Evolutionary conservation across 805 yeast genomes (phyloP).

Genomic region (Wickerhamiella occidentalis): DNA sequence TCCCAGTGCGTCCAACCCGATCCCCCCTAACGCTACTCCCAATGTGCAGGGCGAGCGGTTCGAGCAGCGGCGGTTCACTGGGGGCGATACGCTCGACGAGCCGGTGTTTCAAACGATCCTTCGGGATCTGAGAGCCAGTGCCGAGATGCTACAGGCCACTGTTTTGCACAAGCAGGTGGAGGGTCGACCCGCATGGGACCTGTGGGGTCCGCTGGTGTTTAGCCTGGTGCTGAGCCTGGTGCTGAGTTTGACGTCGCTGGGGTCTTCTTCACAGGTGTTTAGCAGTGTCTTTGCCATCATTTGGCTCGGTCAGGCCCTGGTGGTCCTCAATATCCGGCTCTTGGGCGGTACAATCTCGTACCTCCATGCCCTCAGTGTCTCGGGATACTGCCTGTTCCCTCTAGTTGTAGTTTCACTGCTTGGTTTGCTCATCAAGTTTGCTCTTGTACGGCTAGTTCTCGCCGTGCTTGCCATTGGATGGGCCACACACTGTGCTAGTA

Average conservation of each 20-base stretch:
- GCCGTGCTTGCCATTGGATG: slow-evolving; percentile 40
- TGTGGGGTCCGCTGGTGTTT: slow-evolving; percentile 60
- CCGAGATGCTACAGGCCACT: slow-evolving; percentile 33
- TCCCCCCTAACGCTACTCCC: background rate
- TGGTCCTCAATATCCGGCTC: slow-evolving; percentile 54
- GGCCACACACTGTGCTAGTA: slow-evolving; percentile 52
- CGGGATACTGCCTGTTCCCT: slow-evolving; percentile 62
- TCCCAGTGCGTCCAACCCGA: slow-evolving; percentile 4
- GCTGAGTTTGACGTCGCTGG: slow-evolving; percentile 34
- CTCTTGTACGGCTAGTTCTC: slow-evolving; percentile 38
- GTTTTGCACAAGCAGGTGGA: slow-evolving; percentile 30
- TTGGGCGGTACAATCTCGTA: slow-evolving; percentile 51
- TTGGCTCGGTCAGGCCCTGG: slow-evolving; percentile 50
- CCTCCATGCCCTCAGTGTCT: slow-evolving; percentile 54
- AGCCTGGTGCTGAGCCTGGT: slow-evolving; percentile 44
- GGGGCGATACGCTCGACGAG: slow-evolving; percentile 64
- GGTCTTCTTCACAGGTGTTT: slow-evolving; percentile 43
- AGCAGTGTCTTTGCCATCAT: slow-evolving; percentile 51
- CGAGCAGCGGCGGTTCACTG: slow-evolving; percentile 40
- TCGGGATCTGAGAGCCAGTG: slow-evolving; percentile 37
- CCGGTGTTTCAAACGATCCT: slow-evolving; percentile 47
- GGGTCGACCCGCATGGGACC: slow-evolving; percentile 26
- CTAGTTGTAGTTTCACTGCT: slow-evolving; percentile 42
- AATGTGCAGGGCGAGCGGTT: slow-evolving; percentile 24
- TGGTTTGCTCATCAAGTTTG: slow-evolving; percentile 38